Evolutionary conservation across 176 grass and related monocot species (phyloP).

Genomic region (Oryza meridionalis): DNA sequence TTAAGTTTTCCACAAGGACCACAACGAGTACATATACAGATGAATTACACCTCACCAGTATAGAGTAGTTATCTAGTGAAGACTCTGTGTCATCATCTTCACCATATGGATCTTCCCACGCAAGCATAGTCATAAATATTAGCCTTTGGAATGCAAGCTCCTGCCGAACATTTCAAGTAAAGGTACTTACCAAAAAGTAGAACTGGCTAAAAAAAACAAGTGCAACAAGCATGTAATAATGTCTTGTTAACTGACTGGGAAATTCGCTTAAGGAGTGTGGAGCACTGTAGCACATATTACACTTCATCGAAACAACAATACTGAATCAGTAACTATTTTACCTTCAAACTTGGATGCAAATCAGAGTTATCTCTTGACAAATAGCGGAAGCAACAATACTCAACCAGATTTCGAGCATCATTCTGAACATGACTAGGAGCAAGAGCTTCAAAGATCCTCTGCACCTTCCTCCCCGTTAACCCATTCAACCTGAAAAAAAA

Average conservation of each 20-base stretch:
- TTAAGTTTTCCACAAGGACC: slow-evolving; percentile 3
- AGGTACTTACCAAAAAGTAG: slow-evolving; percentile 22
- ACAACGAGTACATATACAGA: slow-evolving; percentile 4
- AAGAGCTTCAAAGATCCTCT: slow-evolving; percentile 78
- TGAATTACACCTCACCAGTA: slow-evolving; percentile 58
- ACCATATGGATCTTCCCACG: slow-evolving; percentile 81
- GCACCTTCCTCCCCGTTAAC: slow-evolving; percentile 77
- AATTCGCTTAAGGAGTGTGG: neutral
- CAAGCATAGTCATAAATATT: slow-evolving; percentile 97
- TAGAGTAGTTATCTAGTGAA: slow-evolving; percentile 61
- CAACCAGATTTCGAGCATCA: slow-evolving; percentile 81
- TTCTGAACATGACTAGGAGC: slow-evolving; percentile 60
- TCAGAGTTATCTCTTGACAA: slow-evolving; percentile 83
- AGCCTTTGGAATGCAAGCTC: slow-evolving; percentile 95
- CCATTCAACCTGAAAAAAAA: slow-evolving; percentile 77
- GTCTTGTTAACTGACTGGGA: neutral
- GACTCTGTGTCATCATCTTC: slow-evolving; percentile 43
- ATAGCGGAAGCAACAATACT: slow-evolving; percentile 97
- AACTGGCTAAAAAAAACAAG: slow-evolving; percentile 26
- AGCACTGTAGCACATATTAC: neutral
- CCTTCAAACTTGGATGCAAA: slow-evolving; percentile 87
- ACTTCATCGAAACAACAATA: slow-evolving; percentile 21
- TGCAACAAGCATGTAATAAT: slow-evolving; percentile 32
- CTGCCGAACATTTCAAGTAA: slow-evolving; percentile 49
- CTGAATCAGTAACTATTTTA: slow-evolving; percentile 45